Evolutionary conservation across 164 flowering plant genomes (phyloP), one percentile per base, ranked within the genome.

Genomic region (Aristolochia contorta): DNA sequence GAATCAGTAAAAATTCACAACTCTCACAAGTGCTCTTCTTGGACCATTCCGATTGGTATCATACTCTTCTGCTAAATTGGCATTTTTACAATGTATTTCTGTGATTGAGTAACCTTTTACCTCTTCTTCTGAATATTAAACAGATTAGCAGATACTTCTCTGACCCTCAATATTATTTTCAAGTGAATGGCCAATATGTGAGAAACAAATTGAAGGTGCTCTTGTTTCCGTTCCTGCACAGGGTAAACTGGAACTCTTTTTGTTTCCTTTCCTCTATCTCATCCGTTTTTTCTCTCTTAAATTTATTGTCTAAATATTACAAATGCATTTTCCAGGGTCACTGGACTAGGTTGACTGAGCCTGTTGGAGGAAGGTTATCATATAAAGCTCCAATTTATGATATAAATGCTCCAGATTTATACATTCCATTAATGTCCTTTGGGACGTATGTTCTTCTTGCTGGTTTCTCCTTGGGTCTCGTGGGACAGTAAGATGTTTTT

Each of bases 71-170:
- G 22, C 7, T 9, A 8, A 5, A 22, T 1, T 22, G 30, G 12
- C 4, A 0, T 54, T 24, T 16, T 54, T 12, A 12, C 30, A 54
- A 21, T 23, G 57, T 19, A 6, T 12, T 49, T 49, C 4, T 13
- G 8, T 49, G 53, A 3, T 2, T 48, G 51, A 15, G 12, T 54
- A 54, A 22, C 27, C 12, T n/a, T 14, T 19, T 0, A 21, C 0
- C n/a, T 9, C 52, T 49, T 16, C n/a, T 16, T 49, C 1, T 49
- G 54, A 57, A 25, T 25, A 21, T 55, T 53, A 47, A 50, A 61
- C 89, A 87, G 95, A 80, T 85, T 47, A 79, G 85, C 60, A 73
- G 78, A 67, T 85, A 84, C 51, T 81, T 85, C 50, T 81, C 96
- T 6, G 79, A 87, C 63, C 86, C 89, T 2, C 86, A 84, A 48